phyloP scores from a whole-genome alignment of 2,329 filamentous ascomycete genomes.

The Sporothrix pallida region DNA sequence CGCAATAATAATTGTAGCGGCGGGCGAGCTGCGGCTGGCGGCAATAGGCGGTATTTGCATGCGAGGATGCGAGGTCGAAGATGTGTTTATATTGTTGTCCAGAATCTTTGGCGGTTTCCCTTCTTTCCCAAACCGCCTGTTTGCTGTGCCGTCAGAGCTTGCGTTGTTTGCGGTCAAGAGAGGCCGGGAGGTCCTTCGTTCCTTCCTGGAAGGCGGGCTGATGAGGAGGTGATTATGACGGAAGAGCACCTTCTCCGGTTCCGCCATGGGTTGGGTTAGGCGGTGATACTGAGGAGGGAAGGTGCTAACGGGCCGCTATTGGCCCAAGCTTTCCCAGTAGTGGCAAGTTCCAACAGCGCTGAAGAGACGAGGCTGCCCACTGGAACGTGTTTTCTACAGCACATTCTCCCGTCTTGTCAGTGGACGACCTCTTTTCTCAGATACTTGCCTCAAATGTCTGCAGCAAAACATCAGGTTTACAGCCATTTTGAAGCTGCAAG shows the following conservation, averaged over 20 bases:
- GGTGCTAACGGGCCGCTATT: conserved; percentile 1
- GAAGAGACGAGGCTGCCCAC: not conserved
- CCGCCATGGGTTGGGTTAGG: conserved; percentile 28
- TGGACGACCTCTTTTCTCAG: not conserved
- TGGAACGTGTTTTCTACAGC: not conserved
- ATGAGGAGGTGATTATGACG: conserved; percentile 15
- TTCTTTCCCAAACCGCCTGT: not conserved
- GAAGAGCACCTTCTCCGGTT: conserved; percentile 34
- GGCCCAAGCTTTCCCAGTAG: conserved; percentile 11
- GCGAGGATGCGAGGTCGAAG: not conserved
- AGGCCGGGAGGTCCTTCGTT: conserved; percentile 8
- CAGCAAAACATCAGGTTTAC: not conserved
- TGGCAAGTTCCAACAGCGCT: not conserved
- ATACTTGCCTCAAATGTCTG: not conserved
- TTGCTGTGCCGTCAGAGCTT: not conserved
- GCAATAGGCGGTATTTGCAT: conserved; percentile 15
- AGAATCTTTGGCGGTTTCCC: not conserved
- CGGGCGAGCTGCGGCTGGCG: conserved; percentile 14
- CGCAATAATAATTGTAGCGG: conserved; percentile 7
- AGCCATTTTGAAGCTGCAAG: not conserved
- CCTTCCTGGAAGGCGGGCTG: not conserved
- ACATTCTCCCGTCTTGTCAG: not conserved
- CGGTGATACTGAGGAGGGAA: conserved; percentile 7
- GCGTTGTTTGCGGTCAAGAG: not conserved
- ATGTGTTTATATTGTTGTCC: conserved; percentile 8